phyloP scores from a whole-genome alignment of 257 asterid species.

The Capsicum pubescens region DNA sequence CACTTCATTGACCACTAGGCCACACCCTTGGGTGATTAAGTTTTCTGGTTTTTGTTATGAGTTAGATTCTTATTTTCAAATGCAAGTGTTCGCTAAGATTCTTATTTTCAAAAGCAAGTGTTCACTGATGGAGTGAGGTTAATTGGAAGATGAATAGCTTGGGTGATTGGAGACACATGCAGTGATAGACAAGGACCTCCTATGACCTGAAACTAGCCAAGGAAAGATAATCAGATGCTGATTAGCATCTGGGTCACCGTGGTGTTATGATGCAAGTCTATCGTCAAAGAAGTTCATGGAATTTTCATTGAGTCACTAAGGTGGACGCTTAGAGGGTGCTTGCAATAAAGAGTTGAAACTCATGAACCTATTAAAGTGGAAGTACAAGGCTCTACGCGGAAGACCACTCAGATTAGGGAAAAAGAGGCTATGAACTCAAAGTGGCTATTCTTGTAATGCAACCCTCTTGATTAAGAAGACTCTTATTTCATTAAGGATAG shows the following conservation, averaged over 20 bases:
- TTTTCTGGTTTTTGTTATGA: not conserved
- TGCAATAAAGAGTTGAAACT: too few relatives aligned
- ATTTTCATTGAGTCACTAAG: too few relatives aligned
- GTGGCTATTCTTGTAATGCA: too few relatives aligned
- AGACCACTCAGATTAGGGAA: too few relatives aligned
- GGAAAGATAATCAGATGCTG: not conserved
- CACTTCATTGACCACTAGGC: too few relatives aligned
- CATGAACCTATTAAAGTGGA: too few relatives aligned
- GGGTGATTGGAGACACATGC: not conserved
- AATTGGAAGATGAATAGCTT: slow-evolving; percentile 3
- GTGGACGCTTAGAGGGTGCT: too few relatives aligned
- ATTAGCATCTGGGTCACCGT: not conserved
- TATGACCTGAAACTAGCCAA: not conserved
- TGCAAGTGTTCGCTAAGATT: not conserved
- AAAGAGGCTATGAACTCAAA: too few relatives aligned
- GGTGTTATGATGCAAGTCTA: not conserved
- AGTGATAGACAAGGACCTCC: not conserved
- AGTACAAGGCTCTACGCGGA: too few relatives aligned
- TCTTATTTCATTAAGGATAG: too few relatives aligned
- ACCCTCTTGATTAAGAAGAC: too few relatives aligned
- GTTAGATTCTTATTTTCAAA: not conserved
- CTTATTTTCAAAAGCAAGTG: not conserved
- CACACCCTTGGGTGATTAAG: not conserved
- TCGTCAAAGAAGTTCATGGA: too few relatives aligned
- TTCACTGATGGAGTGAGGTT: slow-evolving; percentile 12